Conservation (phyloP, 2,329 filamentous ascomycete genomes). For the Clonostachys rosea region DNA sequence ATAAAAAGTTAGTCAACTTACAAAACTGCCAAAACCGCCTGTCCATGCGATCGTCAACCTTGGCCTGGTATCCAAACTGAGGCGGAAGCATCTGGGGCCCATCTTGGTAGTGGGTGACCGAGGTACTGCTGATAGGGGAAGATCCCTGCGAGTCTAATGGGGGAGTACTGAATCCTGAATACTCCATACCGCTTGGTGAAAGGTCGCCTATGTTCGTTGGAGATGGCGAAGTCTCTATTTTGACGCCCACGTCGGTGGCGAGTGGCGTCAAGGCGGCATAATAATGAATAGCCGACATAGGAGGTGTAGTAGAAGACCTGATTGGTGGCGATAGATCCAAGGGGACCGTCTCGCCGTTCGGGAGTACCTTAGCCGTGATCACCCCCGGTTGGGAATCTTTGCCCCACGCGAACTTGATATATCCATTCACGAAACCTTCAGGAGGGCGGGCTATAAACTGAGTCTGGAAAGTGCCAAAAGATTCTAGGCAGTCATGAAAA, state of each 20-base stretch:
- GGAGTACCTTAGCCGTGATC: too few relatives aligned
- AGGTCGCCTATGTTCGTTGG: too few relatives aligned
- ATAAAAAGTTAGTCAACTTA: slow-evolving; percentile 12
- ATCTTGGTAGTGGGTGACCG: background rate
- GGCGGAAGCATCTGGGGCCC: slow-evolving; percentile 6
- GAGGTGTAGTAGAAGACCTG: too few relatives aligned
- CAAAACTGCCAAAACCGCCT: slow-evolving; percentile 25
- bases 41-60: slow-evolving; percentile 23
- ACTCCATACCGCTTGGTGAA: too few relatives aligned
- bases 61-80: slow-evolving; percentile 20
- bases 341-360: too few relatives aligned
- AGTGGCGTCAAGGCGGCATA: too few relatives aligned
- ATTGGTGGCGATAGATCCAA: too few relatives aligned
- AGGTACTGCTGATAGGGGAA: background rate
- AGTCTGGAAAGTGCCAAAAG: slow-evolving; percentile 11
- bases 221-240: too few relatives aligned
- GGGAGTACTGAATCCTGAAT: too few relatives aligned
- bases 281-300: too few relatives aligned
- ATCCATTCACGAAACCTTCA: slow-evolving; percentile 27
- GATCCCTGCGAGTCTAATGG: too few relatives aligned
- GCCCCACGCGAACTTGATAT: slow-evolving; percentile 31
- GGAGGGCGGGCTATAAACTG: slow-evolving; percentile 20
- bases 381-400: slow-evolving; percentile 1
- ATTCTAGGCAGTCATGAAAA: slow-evolving; percentile 21
- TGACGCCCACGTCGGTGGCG: too few relatives aligned